Evolutionary conservation across 345 rosid species (phyloP).

Genomic region (Rhodomyrtus tomentosa): DNA sequence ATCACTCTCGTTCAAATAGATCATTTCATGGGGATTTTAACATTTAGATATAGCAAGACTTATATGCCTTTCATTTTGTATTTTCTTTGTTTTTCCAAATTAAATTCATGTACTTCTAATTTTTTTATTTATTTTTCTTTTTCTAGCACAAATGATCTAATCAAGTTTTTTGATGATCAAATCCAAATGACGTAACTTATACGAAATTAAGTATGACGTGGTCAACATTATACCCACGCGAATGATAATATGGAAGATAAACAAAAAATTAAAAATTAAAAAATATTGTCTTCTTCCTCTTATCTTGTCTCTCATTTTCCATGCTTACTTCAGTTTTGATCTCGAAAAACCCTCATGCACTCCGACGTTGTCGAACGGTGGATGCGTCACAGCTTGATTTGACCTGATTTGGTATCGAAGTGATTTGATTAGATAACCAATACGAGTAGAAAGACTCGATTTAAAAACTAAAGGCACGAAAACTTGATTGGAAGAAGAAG

Average conservation of each 20-base stretch:
- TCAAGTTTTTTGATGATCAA: background rate
- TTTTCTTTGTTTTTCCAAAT: background rate
- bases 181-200: background rate
- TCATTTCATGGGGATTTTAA: too few relatives aligned
- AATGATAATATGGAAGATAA: background rate
- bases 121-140: rapidly evolving
- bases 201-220: background rate
- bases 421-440: background rate
- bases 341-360: background rate
- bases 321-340: background rate
- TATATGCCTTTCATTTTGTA: background rate
- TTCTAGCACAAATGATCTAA: background rate
- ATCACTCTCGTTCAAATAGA: too few relatives aligned
- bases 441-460: background rate
- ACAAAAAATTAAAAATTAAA: background rate
- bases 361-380: background rate
- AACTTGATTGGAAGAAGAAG: too few relatives aligned
- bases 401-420: background rate
- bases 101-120: background rate
- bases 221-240: background rate
- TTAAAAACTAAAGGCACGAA: background rate
- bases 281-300: background rate
- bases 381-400: background rate
- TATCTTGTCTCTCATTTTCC: background rate
- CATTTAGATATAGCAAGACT: background rate